phyloP scores from a whole-genome alignment of 2,329 filamentous ascomycete genomes.

The Aspergillus brunneoviolaceus region DNA sequence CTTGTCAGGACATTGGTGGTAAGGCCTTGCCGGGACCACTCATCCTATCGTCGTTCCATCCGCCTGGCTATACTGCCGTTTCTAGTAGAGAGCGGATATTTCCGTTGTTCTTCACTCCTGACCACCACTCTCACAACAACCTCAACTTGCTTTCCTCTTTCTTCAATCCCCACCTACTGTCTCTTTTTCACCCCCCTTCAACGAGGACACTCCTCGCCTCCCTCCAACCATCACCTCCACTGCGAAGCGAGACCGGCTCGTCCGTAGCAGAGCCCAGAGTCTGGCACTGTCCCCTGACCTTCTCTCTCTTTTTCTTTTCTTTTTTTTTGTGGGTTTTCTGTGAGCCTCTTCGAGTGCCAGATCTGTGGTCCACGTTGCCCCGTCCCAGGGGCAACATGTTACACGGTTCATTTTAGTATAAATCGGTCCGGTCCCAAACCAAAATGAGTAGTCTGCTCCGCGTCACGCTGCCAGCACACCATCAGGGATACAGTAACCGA shows the following conservation, averaged over 20 bases:
- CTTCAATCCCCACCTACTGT: neutral
- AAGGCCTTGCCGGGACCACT: slow-evolving; percentile 5
- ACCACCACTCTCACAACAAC: neutral
- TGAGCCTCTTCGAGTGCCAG: neutral
- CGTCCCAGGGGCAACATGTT: neutral
- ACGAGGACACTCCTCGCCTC: neutral
- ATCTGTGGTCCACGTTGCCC: neutral
- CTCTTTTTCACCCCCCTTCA: neutral
- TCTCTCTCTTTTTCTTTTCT: slow-evolving; percentile 9
- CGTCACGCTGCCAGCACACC: neutral
- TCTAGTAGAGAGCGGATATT: slow-evolving; percentile 11
- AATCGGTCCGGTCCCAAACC: neutral
- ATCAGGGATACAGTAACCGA: neutral
- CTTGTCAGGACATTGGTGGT: neutral
- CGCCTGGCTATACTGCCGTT: slow-evolving; percentile 10
- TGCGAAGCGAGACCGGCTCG: slow-evolving; percentile 20
- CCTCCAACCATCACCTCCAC: neutral
- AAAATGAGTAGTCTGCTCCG: neutral
- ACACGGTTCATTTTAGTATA: neutral
- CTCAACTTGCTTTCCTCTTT: neutral
- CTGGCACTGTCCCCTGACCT: neutral
- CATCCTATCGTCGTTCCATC: slow-evolving; percentile 11
- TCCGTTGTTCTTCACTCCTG: slow-evolving; percentile 6
- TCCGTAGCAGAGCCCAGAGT: slow-evolving; percentile 8
- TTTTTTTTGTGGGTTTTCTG: neutral